Conservation (phyloP, 345 rosid genomes). For the Chamaenerion angustifolium region DNA sequence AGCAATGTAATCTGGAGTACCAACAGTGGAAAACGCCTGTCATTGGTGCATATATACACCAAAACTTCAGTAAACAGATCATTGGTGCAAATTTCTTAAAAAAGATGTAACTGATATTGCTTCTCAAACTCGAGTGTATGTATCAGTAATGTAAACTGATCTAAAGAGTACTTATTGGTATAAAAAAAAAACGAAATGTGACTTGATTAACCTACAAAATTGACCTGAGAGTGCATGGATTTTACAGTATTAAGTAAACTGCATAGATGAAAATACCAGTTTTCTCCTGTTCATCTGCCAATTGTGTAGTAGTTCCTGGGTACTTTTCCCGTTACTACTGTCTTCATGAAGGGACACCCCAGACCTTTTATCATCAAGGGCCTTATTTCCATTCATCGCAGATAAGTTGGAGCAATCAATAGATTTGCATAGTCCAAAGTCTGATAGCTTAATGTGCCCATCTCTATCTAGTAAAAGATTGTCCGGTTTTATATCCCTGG, state of each 20-base stretch:
- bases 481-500: conserved; percentile 96
- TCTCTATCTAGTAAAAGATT: conserved; percentile 75
- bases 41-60: conserved; percentile 1
- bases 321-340: conserved; percentile 62
- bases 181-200: too few relatives aligned
- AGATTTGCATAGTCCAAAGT: conserved; percentile 98
- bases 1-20: conserved; percentile 96
- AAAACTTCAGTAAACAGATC: too few relatives aligned
- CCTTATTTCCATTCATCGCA: conserved; percentile 59
- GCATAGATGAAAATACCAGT: conserved; percentile 32
- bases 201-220: too few relatives aligned
- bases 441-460: conserved; percentile 92
- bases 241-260: not conserved
- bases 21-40: conserved; percentile 89
- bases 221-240: not conserved
- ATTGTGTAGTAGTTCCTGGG: conserved; percentile 73
- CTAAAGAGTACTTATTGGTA: too few relatives aligned
- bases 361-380: conserved; percentile 49
- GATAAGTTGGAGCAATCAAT: conserved; percentile 69
- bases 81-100: too few relatives aligned
- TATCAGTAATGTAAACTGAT: too few relatives aligned
- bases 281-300: conserved; percentile 88
- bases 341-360: conserved; percentile 53
- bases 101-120: too few relatives aligned
- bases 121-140: too few relatives aligned